These are phyloP conservation scores for Boletus huronensis DNA, from an alignment of 768 basidiomycete genomes.

Conservation along the genomic window DNA sequence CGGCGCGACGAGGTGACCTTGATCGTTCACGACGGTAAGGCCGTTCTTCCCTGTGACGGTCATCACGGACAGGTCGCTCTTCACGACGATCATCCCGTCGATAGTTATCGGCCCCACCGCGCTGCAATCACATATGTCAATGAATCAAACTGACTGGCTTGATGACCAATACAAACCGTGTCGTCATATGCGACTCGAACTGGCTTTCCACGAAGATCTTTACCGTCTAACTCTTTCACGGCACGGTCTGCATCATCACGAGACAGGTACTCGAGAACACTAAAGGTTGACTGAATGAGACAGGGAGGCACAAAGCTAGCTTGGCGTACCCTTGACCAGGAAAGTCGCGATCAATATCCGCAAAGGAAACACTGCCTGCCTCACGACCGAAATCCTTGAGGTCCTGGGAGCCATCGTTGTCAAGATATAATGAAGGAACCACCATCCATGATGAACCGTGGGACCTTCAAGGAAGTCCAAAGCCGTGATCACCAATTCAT, in stretches of 20 bases:
- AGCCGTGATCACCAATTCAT: not conserved
- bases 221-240: constrained; percentile 81
- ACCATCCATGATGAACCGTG: constrained; percentile 14
- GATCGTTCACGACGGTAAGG: constrained; percentile 74
- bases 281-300: constrained; percentile 30
- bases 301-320: not conserved
- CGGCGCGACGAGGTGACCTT: constrained; percentile 73
- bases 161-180: constrained; percentile 41
- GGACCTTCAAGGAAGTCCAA: constrained; percentile 18
- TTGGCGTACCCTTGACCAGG: constrained; percentile 80
- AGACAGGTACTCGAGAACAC: constrained; percentile 86
- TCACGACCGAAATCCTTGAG: constrained; percentile 97
- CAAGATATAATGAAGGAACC: constrained; percentile 12
- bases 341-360: constrained; percentile 87
- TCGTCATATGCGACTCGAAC: constrained; percentile 71
- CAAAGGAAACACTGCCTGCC: constrained; percentile 89
- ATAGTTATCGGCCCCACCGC: constrained; percentile 68
- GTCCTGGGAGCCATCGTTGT: constrained; percentile 60
- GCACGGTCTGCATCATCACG: constrained; percentile 92
- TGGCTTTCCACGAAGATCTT: constrained; percentile 79
- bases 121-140: constrained; percentile 36
- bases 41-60: constrained; percentile 56
- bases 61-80: constrained; percentile 50
- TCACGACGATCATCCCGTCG: constrained; percentile 71
- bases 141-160: not conserved